Evolutionary conservation across 164 flowering plant genomes (phyloP).

Genomic region (Tetracentron sinense): DNA sequence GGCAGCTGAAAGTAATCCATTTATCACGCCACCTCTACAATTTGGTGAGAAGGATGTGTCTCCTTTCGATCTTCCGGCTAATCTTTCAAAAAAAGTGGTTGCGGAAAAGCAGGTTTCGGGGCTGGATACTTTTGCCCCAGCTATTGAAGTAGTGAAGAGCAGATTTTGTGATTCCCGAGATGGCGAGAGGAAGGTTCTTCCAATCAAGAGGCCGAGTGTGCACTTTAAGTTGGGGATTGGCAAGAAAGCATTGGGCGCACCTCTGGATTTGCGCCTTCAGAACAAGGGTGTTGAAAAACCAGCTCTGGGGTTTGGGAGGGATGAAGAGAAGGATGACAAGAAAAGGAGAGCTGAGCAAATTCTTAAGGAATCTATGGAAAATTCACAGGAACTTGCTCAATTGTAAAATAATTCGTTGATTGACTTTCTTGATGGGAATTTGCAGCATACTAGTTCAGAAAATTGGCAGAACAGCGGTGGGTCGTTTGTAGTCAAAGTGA

Average conservation of each 20-base stretch:
- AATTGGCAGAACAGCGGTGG: constrained; percentile 21
- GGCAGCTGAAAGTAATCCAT: constrained; percentile 37
- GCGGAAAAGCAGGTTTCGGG: constrained; percentile 42
- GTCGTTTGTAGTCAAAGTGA: constrained; percentile 7
- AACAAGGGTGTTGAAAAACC: constrained; percentile 30
- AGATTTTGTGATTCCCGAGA: constrained; percentile 41
- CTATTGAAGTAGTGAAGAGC: constrained; percentile 58
- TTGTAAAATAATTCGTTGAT: constrained; percentile 48
- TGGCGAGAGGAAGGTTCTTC: constrained; percentile 34
- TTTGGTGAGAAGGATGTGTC: constrained; percentile 49
- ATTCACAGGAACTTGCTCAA: constrained; percentile 75
- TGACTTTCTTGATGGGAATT: constrained; percentile 16
- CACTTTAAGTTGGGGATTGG: constrained; percentile 50
- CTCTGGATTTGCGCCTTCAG: constrained; percentile 46
- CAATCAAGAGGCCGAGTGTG: constrained; percentile 52
- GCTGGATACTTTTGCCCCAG: constrained; percentile 75
- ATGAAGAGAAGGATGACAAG: constrained; percentile 81
- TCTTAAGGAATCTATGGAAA: constrained; percentile 73
- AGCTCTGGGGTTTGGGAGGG: constrained; percentile 37
- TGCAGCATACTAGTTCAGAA: constrained; percentile 17
- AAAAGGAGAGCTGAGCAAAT: constrained; percentile 91
- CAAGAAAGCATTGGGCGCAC: constrained; percentile 50
- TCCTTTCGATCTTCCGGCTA: constrained; percentile 28
- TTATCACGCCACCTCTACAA: constrained; percentile 47
- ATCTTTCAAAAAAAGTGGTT: constrained; percentile 21